phyloP scores from a whole-genome alignment of 176 grass and related monocot genomes.

The Triticum monococcum region DNA sequence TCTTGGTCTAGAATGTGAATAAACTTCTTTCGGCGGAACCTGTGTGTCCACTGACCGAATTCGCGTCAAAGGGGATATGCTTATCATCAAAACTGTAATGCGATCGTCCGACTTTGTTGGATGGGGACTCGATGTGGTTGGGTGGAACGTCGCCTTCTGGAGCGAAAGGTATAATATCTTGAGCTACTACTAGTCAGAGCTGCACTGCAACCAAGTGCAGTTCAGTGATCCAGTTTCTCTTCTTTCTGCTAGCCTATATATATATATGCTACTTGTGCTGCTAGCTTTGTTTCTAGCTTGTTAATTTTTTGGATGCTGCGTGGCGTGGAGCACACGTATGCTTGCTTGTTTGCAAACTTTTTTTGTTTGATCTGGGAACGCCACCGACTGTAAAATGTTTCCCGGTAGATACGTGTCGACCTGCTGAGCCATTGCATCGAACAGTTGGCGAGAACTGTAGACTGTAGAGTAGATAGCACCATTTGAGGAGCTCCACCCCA shows the following conservation, averaged over 20 bases:
- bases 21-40: constrained; percentile 15
- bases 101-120: constrained; percentile 15
- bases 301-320: constrained; percentile 9
- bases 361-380: background rate
- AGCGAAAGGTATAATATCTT: constrained; percentile 4
- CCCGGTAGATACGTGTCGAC: background rate
- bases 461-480: background rate
- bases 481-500: background rate
- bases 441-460: background rate
- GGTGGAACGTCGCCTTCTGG: constrained; percentile 17
- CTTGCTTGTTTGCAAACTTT: background rate
- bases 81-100: background rate
- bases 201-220: background rate
- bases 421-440: background rate
- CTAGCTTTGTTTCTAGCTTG: constrained; percentile 15
- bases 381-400: background rate
- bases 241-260: background rate
- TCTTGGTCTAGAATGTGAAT: constrained; percentile 21
- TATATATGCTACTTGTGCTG: background rate
- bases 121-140: constrained; percentile 39
- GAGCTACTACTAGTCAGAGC: background rate
- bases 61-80: background rate
- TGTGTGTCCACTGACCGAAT: background rate
- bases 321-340: constrained; percentile 37
- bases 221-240: constrained; percentile 10